phyloP scores from a whole-genome alignment of 2,329 filamentous ascomycete genomes.

The Apiospora aurea region DNA sequence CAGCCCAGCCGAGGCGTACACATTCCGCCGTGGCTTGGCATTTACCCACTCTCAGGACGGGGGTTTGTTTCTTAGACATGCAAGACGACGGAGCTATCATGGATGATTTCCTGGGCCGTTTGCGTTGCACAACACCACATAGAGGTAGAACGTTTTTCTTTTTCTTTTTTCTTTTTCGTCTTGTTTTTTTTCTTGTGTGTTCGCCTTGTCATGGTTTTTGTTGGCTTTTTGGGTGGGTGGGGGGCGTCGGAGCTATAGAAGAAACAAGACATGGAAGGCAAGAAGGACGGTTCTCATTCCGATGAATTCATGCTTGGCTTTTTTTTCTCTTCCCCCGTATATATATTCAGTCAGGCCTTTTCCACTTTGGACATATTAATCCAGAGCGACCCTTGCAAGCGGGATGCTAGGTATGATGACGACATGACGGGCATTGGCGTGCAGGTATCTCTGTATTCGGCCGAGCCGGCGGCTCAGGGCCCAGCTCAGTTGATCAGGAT shows the following conservation, averaged over 20 bases:
- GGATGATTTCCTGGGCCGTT: background rate
- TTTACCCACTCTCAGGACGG: background rate
- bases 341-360: conserved; percentile 4
- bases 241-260: conserved; percentile 18
- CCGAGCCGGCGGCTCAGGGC: background rate
- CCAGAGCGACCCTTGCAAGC: background rate
- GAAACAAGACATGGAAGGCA: conserved; percentile 7
- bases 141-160: conserved; percentile 8
- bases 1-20: background rate
- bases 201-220: background rate
- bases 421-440: conserved; percentile 20
- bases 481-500: background rate
- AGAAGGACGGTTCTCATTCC: conserved; percentile 9
- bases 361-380: background rate
- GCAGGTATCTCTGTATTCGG: conserved; percentile 15
- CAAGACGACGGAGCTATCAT: background rate
- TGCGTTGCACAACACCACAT: conserved; percentile 14
- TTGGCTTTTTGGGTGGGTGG: background rate
- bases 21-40: conserved; percentile 6
- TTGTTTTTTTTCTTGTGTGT: background rate
- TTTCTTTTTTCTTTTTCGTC: background rate
- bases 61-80: conserved; percentile 9
- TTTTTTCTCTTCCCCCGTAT: conserved; percentile 2
- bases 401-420: conserved; percentile 17
- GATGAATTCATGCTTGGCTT: conserved; percentile 4